Conservation (phyloP, 768 basidiomycete species). For the Neoboletus brunneissimus region DNA sequence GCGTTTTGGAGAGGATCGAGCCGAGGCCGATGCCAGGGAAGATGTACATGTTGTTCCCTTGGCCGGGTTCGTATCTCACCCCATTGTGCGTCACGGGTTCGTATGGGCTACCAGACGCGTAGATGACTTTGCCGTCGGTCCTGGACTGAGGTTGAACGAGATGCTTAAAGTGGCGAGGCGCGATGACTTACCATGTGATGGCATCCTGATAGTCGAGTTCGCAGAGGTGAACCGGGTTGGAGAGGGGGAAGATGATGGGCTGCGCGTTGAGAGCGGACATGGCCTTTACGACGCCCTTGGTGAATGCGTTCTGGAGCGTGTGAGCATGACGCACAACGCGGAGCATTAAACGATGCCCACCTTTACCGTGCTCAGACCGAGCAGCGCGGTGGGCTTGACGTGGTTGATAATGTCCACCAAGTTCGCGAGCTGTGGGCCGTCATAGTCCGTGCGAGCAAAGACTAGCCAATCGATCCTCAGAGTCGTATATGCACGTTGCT, state of each 20-base stretch:
- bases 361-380: conserved; percentile 65
- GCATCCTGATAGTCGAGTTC: conserved; percentile 64
- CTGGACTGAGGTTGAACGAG: conserved; percentile 25
- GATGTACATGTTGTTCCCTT: conserved; percentile 82
- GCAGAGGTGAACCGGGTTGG: conserved; percentile 63
- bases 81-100: conserved; percentile 47
- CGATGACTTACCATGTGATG: conserved; percentile 45
- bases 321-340: not conserved
- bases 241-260: conserved; percentile 82
- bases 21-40: conserved; percentile 64
- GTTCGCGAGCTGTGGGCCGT: conserved; percentile 57
- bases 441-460: conserved; percentile 70
- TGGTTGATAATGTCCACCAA: conserved; percentile 65
- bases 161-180: not conserved
- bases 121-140: conserved; percentile 66
- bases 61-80: conserved; percentile 56
- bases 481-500: not conserved
- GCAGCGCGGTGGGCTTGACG: conserved; percentile 73
- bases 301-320: conserved; percentile 50
- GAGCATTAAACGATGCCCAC: conserved; percentile 8
- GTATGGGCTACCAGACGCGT: conserved; percentile 75
- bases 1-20: conserved; percentile 54
- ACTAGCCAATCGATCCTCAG: conserved; percentile 32
- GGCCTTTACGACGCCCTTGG: conserved; percentile 53
- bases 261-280: conserved; percentile 64